Conservation (phyloP, 1,284 basidiomycete genomes). For the Xerocomus minutiporus region DNA sequence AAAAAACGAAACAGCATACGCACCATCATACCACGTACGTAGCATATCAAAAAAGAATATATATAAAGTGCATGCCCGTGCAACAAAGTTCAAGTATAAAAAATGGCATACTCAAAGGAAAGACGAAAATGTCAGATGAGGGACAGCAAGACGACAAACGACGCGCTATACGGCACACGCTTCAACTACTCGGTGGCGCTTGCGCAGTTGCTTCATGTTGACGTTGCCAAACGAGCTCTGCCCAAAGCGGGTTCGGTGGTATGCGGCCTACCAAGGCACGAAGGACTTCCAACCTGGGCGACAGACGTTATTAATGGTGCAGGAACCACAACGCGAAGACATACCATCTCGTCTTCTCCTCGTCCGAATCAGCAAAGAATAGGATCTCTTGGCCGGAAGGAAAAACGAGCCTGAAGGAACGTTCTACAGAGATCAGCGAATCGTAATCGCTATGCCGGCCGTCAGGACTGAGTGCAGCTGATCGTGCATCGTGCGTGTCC, state of each 20-base stretch:
- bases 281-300: conserved; percentile 73
- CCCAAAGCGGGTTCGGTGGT: conserved; percentile 87
- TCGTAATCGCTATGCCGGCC: conserved; percentile 58
- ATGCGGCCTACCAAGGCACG: conserved; percentile 79
- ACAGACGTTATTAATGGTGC: conserved; percentile 2
- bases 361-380: conserved; percentile 90
- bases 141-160: neutral
- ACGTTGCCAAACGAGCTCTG: conserved; percentile 78
- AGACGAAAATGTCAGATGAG: neutral
- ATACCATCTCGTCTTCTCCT: conserved; percentile 84
- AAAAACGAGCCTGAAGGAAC: conserved; percentile 86
- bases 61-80: neutral
- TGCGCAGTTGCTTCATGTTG: conserved; percentile 45
- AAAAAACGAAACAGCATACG: conserved; percentile 10
- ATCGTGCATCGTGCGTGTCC: conserved; percentile 63
- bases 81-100: conserved; percentile 1
- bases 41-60: conserved; percentile 17
- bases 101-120: neutral
- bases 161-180: neutral
- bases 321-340: conserved; percentile 26
- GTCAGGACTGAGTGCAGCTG: conserved; percentile 41
- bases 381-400: conserved; percentile 75
- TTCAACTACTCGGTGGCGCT: neutral
- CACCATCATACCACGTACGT: conserved; percentile 6
- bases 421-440: conserved; percentile 69